A percentile compares a stretch with the other conserved stretches of the same genome.
Conservation (phyloP, 305 asterid genomes). For the Solanum hybrid region DNA sequence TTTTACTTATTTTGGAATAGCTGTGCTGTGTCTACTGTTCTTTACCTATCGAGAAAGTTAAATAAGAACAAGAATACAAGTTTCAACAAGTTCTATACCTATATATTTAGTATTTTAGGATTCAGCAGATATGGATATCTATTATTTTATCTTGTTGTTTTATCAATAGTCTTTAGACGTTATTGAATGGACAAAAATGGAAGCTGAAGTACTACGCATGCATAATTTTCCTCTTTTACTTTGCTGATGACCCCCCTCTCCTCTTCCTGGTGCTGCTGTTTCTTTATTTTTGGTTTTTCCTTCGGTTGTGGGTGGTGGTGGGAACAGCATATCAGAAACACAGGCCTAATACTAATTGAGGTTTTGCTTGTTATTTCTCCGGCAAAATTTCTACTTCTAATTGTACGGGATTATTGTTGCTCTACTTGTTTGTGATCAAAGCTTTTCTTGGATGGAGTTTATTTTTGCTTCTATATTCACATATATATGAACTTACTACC, state of each 20-base stretch:
- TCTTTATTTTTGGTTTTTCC: neutral
- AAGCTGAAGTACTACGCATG: neutral
- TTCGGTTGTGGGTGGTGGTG: neutral
- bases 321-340: neutral
- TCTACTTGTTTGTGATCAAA: neutral
- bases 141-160: neutral
- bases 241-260: neutral
- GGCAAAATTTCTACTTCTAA: neutral
- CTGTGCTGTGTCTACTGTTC: neutral
- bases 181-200: neutral
- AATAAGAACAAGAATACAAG: neutral
- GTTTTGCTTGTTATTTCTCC: neutral
- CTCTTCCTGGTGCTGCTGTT: neutral
- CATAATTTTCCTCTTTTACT: neutral
- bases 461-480: neutral
- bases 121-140: neutral
- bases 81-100: neutral
- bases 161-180: neutral
- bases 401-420: neutral
- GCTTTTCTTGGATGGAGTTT: neutral
- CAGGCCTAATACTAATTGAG: neutral
- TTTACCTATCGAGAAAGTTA: neutral
- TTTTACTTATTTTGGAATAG: constrained; percentile 5
- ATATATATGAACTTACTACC: neutral
- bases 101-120: neutral